These are phyloP conservation scores for Metarhizium robertsii DNA, from an alignment of 2,329 filamentous ascomycete species.

Conservation along the genomic window DNA sequence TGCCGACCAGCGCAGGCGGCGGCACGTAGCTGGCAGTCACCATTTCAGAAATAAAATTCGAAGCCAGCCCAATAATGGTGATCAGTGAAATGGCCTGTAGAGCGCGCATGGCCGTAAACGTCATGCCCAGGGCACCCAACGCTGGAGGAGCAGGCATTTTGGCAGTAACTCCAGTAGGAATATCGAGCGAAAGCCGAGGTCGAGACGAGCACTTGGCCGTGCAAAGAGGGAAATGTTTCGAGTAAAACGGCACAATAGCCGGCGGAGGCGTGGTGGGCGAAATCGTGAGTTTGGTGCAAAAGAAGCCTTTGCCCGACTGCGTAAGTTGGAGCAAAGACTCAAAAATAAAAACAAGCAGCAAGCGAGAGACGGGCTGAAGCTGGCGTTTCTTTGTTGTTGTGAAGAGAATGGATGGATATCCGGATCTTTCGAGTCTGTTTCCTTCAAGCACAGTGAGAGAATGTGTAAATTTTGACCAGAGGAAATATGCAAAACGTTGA, in stretches of 20 bases:
- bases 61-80: conserved; percentile 67
- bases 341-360: background rate
- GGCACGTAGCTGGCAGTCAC: conserved; percentile 54
- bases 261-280: conserved; percentile 18
- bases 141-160: conserved; percentile 39
- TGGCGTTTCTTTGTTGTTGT: background rate
- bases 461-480: background rate
- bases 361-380: conserved; percentile 6
- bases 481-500: conserved; percentile 10
- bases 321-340: conserved; percentile 1
- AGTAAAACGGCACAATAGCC: conserved; percentile 28
- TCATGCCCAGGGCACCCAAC: conserved; percentile 65
- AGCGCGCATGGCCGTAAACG: conserved; percentile 64
- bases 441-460: background rate
- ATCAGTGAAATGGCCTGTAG: conserved; percentile 65
- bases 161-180: conserved; percentile 18
- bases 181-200: conserved; percentile 34
- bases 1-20: conserved; percentile 66
- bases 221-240: conserved; percentile 30
- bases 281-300: conserved; percentile 19
- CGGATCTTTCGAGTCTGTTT: background rate
- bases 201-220: conserved; percentile 27
- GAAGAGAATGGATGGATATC: conserved; percentile 6
- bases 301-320: background rate
- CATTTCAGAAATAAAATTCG: conserved; percentile 75